Conservation (phyloP, 2,329 filamentous ascomycete species). For the Rutstroemia sp. region DNA sequence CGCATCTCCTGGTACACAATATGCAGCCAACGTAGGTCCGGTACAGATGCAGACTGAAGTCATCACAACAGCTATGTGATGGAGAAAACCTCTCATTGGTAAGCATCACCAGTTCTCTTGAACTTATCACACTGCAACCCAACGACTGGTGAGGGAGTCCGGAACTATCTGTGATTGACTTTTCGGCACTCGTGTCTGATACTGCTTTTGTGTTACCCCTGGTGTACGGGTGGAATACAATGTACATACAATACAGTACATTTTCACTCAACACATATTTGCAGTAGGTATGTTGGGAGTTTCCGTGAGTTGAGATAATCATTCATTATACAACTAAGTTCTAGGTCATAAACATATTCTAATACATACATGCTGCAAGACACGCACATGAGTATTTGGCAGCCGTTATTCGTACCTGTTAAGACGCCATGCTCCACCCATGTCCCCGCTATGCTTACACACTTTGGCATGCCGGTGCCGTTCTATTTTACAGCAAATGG, state of each 20-base stretch:
- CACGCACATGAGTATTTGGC: neutral
- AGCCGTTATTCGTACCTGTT: slow-evolving; percentile 3
- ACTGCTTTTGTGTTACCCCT: no score
- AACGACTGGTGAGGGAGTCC: neutral
- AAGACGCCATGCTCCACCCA: slow-evolving; percentile 2
- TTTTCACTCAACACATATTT: no score
- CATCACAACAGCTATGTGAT: neutral
- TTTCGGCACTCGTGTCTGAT: neutral
- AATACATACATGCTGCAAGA: neutral
- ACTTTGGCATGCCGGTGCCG: neutral
- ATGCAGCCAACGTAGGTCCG: neutral
- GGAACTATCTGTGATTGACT: neutral
- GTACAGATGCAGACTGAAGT: neutral
- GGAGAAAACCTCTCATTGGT: neutral
- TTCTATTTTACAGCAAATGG: slow-evolving; percentile 4
- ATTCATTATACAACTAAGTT: slow-evolving; percentile 6
- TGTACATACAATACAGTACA: no score
- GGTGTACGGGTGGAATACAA: no score
- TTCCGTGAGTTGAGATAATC: slow-evolving; percentile 7
- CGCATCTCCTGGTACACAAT: neutral
- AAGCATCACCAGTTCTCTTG: neutral
- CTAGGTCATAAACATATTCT: slow-evolving; percentile 1
- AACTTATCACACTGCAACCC: neutral
- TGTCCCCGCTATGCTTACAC: slow-evolving; percentile 1
- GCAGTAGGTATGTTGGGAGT: neutral